Evolutionary conservation across 2,329 filamentous ascomycete genomes (phyloP), one percentile per base, ranked within the genome.

Genomic region (Cercospora citrullina): DNA sequence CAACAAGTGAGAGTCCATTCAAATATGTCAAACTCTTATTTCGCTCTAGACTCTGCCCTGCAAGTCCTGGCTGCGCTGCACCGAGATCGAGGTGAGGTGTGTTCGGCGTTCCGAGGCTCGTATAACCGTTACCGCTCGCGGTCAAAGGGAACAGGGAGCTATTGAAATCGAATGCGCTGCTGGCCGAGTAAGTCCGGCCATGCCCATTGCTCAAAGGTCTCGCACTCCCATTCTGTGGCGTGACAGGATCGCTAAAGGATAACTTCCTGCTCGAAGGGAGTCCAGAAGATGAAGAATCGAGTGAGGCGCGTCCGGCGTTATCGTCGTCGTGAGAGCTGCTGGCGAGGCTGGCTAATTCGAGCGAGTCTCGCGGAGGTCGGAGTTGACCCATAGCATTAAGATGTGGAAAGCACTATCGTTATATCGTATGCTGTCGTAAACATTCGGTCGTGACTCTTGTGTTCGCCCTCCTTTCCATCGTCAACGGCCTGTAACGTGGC

Each of bases 121-220:
- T 92, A 81, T 99, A 99, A 45, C 82, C 82, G 55, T 79, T 91
- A 88, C 64, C 65, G 4, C 90, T 77, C n/a, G 94, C 93, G 62
- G 93, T 95, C 60, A 99, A 84, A 0, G 95, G 95, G 76, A 97
- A 98, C 55, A 99, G 85, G 74, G 93, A 96, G 66, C 91, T 89
- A n/a, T 92, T 90, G 79, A 97, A 97, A 81, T 98, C 94, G 80
- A 99, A 99, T 64, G 91, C 93, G 5, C 94, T 98, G 10, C 91
- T 93, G 58, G 96, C 88, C 10, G 94, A 97, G 81, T 94, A 97
- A 79, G 81, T 75, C 85, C 84, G 28, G 78, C 84, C 76, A 73
- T 73, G 78, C n/a, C 64, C 45, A 30, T 36, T 36, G n/a, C 55
- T 18, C 63, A 77, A 89, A 84, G 18, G 93, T 91, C 76, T 96